Evolutionary conservation across 768 basidiomycete species (phyloP).

Genomic region (Termitomyces sp.): DNA sequence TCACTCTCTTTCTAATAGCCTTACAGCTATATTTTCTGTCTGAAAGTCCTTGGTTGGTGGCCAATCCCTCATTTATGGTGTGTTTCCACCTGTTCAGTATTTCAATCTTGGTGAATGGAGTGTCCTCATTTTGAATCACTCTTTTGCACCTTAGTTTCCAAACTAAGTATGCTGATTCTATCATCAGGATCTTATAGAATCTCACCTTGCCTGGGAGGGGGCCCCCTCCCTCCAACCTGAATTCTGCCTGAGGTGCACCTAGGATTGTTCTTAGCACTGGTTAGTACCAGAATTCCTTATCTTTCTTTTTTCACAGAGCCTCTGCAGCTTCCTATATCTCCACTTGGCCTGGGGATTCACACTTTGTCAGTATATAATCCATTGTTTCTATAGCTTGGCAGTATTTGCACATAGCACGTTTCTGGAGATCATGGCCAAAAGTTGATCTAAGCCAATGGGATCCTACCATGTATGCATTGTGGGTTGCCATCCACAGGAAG

Average conservation of each 20-base stretch:
- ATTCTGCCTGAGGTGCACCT: background rate
- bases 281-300: background rate
- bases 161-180: no score
- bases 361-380: constrained; percentile 1
- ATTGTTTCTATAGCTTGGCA: background rate
- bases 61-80: no score
- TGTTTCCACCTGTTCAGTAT: no score
- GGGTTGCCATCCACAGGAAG: constrained; percentile 3
- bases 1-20: no score
- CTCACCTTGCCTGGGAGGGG: no score
- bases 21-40: no score
- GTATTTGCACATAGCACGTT: background rate
- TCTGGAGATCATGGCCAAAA: background rate
- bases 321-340: background rate
- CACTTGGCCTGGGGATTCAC: background rate
- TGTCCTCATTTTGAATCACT: no score
- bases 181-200: no score
- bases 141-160: no score
- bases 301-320: background rate
- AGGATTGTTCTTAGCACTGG: background rate
- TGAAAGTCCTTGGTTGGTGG: no score
- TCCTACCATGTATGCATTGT: constrained; percentile 2
- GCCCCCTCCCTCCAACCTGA: background rate
- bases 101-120: no score
- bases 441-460: background rate